Evolutionary conservation across 495 filamentous ascomycete genomes (phyloP).

Genomic region (Evernia prunastri): DNA sequence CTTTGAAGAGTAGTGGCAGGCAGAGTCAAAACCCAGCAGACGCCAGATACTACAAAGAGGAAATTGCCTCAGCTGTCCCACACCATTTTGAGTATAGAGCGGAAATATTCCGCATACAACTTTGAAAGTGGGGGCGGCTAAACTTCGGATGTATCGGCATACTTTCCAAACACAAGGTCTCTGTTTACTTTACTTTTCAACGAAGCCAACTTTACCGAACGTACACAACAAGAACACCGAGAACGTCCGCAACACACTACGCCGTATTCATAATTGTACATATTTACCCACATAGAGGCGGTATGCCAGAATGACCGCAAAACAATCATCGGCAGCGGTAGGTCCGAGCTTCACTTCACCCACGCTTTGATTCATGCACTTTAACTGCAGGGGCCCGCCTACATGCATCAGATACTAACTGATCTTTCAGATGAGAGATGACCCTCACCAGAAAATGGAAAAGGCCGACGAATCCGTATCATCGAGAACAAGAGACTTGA

Average conservation of each 20-base stretch:
- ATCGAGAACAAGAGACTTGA: background rate
- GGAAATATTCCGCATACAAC: too few relatives aligned
- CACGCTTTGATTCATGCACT: background rate
- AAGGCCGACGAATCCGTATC: background rate
- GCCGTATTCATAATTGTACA: background rate
- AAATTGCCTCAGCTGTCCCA: too few relatives aligned
- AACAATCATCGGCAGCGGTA: constrained; percentile 4
- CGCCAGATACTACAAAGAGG: too few relatives aligned
- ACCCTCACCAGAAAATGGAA: background rate
- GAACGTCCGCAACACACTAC: background rate
- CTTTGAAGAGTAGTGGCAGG: too few relatives aligned
- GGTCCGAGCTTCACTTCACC: constrained; percentile 1
- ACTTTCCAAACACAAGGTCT: background rate
- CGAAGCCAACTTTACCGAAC: background rate
- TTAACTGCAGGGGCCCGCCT: constrained; percentile 8
- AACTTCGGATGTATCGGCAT: background rate
- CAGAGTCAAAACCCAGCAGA: too few relatives aligned
- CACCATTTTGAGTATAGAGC: too few relatives aligned
- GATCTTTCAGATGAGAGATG: background rate
- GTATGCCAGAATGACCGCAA: background rate
- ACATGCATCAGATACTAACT: background rate
- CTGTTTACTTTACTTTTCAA: constrained; percentile 9
- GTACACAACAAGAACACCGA: background rate
- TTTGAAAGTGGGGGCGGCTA: too few relatives aligned
- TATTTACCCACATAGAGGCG: background rate